phyloP scores from a whole-genome alignment of 2,329 filamentous ascomycete species.

The Aspergillus ibericus region DNA sequence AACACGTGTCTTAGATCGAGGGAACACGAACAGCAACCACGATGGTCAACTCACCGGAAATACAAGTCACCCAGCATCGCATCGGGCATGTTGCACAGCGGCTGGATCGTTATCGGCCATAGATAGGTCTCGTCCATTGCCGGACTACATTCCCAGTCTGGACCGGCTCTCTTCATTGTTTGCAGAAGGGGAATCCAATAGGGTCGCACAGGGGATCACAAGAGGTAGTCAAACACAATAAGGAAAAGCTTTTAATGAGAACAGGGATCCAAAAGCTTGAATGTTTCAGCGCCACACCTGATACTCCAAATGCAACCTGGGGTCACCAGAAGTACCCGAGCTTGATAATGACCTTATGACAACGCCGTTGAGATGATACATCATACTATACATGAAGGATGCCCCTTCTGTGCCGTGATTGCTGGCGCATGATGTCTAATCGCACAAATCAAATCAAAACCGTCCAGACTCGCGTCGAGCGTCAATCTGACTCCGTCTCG shows the following conservation, averaged over 20 bases:
- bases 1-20: too few relatives aligned
- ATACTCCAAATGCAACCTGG: constrained; percentile 4
- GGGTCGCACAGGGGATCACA: neutral
- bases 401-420: neutral
- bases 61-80: neutral
- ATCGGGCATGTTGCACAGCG: constrained; percentile 14
- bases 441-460: constrained; percentile 19
- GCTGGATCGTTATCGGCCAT: constrained; percentile 9
- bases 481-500: constrained; percentile 35
- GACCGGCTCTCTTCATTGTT: neutral
- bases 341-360: neutral
- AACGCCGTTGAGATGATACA: neutral
- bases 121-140: neutral
- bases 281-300: constrained; percentile 10
- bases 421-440: constrained; percentile 6
- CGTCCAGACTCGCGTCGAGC: constrained; percentile 32
- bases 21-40: too few relatives aligned
- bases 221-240: neutral
- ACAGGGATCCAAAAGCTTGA: neutral
- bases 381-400: constrained; percentile 5
- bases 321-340: neutral
- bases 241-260: neutral
- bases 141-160: constrained; percentile 19
- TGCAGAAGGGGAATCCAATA: neutral
- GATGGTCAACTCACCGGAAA: neutral